Percentiles rank a stretch among this genome's conserved stretches.
These are phyloP conservation scores for Dittrichia graveolens DNA, from an alignment of 129 eudicot species.

Conservation along the genomic window DNA sequence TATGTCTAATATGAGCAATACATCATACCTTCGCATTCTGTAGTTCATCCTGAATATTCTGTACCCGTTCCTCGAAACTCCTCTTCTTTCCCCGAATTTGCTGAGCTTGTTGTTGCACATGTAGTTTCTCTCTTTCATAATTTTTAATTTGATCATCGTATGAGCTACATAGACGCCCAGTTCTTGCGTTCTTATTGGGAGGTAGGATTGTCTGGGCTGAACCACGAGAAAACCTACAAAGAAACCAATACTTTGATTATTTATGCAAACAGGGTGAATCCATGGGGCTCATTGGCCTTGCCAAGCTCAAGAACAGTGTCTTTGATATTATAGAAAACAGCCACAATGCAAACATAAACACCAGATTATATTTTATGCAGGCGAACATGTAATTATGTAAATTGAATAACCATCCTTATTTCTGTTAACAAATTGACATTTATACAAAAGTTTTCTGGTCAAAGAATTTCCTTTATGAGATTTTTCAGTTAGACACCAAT, in stretches of 20 bases:
- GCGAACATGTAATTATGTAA: background rate
- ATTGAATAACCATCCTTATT: no score
- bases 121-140: slow-evolving; percentile 52
- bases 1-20: background rate
- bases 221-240: slow-evolving; percentile 84
- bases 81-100: slow-evolving; percentile 61
- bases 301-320: no score
- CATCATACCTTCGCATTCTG: slow-evolving; percentile 54
- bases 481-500: no score
- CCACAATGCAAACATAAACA: slow-evolving; percentile 3
- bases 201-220: slow-evolving; percentile 86
- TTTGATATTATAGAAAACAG: background rate
- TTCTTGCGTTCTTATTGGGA: slow-evolving; percentile 55
- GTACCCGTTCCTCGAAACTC: slow-evolving; percentile 50
- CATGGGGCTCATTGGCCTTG: no score
- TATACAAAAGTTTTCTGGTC: no score
- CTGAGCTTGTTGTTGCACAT: slow-evolving; percentile 49
- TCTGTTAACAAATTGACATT: no score
- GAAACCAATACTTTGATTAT: background rate
- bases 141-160: slow-evolving; percentile 71
- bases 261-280: background rate
- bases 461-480: no score
- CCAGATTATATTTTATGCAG: background rate
- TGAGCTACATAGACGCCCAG: slow-evolving; percentile 80
- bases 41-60: slow-evolving; percentile 36